Conservation (phyloP, 2,329 filamentous ascomycete species). For the Claviceps purpurea region DNA sequence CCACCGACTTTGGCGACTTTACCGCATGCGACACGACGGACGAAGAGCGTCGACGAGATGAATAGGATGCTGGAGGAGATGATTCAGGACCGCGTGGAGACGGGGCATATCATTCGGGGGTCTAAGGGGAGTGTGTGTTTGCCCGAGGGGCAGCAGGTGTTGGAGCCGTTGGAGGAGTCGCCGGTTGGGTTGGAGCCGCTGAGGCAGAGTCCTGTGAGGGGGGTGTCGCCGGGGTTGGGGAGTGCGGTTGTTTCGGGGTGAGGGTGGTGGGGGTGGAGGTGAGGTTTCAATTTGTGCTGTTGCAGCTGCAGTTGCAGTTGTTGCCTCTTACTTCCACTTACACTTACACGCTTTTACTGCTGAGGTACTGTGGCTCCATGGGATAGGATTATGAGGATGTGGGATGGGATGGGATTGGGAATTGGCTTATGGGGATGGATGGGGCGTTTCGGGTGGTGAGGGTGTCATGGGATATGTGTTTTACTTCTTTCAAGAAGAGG, state of each 20-base stretch:
- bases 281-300: too few species aligned
- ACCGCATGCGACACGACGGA: slow-evolving; percentile 31
- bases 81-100: slow-evolving; percentile 80
- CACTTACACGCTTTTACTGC: too few species aligned
- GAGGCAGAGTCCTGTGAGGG: slow-evolving; percentile 22
- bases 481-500: too few species aligned
- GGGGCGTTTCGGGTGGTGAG: slow-evolving; percentile 4
- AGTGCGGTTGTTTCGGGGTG: not conserved
- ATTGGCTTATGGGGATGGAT: too few species aligned
- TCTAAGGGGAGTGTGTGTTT: slow-evolving; percentile 53
- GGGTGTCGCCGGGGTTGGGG: slow-evolving; percentile 10
- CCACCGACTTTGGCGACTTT: slow-evolving; percentile 7
- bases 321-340: too few species aligned
- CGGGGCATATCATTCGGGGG: slow-evolving; percentile 55
- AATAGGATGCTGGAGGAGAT: slow-evolving; percentile 89
- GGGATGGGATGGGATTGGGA: too few species aligned
- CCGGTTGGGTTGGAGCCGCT: slow-evolving; percentile 25
- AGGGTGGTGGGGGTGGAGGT: not conserved
- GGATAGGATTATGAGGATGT: too few species aligned
- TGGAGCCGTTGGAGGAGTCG: slow-evolving; percentile 21
- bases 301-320: too few species aligned
- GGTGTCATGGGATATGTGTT: slow-evolving; percentile 3
- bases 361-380: too few species aligned
- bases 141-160: slow-evolving; percentile 31
- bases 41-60: slow-evolving; percentile 77